Conservation (phyloP, 148 eudicot genomes). For the Fagopyrum tataricum region DNA sequence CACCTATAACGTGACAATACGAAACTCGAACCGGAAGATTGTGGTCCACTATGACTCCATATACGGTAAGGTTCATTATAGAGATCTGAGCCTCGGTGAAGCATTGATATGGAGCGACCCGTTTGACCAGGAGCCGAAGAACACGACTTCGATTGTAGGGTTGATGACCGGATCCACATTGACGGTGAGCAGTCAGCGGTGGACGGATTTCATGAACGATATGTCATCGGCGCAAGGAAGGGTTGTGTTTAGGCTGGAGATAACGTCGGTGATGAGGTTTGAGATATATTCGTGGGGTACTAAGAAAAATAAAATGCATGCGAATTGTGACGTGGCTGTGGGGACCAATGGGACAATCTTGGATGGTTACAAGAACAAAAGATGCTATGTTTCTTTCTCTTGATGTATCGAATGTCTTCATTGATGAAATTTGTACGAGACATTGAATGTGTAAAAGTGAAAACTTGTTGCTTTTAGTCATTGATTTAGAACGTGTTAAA, state of each 20-base stretch:
- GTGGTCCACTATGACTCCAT: conserved; percentile 51
- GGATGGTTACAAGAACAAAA: conserved; percentile 23
- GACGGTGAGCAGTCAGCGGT: conserved; percentile 29
- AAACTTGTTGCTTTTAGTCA: neutral
- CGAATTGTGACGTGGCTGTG: conserved; percentile 42
- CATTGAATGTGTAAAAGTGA: neutral
- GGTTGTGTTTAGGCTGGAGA: conserved; percentile 42
- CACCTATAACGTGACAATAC: conserved; percentile 49
- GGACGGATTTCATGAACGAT: conserved; percentile 41
- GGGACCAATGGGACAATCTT: conserved; percentile 44
- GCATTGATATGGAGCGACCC: conserved; percentile 25
- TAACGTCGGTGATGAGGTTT: conserved; percentile 60
- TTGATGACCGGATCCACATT: conserved; percentile 37
- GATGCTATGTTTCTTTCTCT: conserved; percentile 47
- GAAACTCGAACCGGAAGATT: conserved; percentile 59
- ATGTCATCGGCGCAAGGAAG: conserved; percentile 21
- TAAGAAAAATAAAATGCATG: conserved; percentile 40
- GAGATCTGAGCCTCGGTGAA: conserved; percentile 42
- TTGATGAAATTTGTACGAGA: neutral
- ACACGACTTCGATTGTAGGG: conserved; percentile 33
- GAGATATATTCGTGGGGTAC: conserved; percentile 44
- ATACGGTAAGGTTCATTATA: conserved; percentile 35
- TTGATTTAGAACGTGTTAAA: neutral
- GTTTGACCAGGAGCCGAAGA: conserved; percentile 66
- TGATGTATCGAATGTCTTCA: conserved; percentile 3